Evolutionary conservation across 1,284 basidiomycete species (phyloP).

Genomic region (Neolentinus lepideus): DNA sequence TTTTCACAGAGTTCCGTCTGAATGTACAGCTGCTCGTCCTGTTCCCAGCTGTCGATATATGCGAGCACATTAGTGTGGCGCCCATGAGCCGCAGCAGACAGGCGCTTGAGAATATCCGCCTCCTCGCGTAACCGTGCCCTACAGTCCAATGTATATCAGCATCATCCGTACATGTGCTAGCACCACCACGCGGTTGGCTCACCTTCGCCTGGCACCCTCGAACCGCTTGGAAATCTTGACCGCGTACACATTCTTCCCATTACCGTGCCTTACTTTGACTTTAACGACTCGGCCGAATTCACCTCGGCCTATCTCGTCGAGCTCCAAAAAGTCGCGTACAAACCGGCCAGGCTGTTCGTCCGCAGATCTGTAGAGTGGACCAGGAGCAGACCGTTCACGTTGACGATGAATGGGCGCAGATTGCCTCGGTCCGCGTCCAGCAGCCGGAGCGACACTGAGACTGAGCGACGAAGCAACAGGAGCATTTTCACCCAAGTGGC

Average conservation of each 20-base stretch:
- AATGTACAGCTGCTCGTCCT: slow-evolving; percentile 85
- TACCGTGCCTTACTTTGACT: slow-evolving; percentile 48
- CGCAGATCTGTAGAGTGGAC: slow-evolving; percentile 5
- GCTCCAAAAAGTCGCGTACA: slow-evolving; percentile 72
- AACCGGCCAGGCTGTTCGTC: slow-evolving; percentile 57
- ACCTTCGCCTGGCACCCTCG: slow-evolving; percentile 89
- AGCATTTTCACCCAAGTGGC: background rate
- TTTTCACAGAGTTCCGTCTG: slow-evolving; percentile 93
- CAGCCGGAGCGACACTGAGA: slow-evolving; percentile 11
- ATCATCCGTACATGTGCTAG: background rate
- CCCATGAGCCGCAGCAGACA: slow-evolving; percentile 38
- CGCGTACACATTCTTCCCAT: slow-evolving; percentile 61
- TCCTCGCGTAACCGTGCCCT: slow-evolving; percentile 91
- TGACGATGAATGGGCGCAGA: background rate
- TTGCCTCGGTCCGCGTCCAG: background rate
- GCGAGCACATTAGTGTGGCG: slow-evolving; percentile 74
- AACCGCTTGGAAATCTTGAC: slow-evolving; percentile 95
- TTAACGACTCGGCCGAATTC: slow-evolving; percentile 95
- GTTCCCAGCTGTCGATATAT: slow-evolving; percentile 98
- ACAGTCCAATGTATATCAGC: background rate
- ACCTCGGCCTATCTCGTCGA: slow-evolving; percentile 84
- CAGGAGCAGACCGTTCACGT: background rate
- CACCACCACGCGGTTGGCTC: slow-evolving; percentile 18
- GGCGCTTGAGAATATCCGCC: slow-evolving; percentile 85
- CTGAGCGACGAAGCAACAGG: slow-evolving; percentile 6